Percentiles rank a stretch among this genome's conserved stretches.
Evolutionary conservation across 2,329 filamentous ascomycete genomes (phyloP).

Genomic region (Colletotrichum liaoningense): DNA sequence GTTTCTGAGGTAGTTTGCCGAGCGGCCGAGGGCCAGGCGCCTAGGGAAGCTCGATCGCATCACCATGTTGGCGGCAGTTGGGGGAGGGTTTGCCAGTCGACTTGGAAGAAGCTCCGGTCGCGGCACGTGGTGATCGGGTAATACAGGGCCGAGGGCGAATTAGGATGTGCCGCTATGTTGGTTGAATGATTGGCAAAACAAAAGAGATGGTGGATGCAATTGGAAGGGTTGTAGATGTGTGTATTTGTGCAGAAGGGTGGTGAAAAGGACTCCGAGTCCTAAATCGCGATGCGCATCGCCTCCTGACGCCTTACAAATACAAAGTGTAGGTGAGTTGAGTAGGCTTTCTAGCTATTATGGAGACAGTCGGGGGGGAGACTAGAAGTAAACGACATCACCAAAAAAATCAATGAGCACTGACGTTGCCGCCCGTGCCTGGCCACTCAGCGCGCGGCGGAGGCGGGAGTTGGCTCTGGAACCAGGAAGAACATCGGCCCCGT

Average conservation of each 20-base stretch:
- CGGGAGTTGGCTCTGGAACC: slow-evolving; percentile 20
- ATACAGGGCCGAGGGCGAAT: slow-evolving; percentile 13
- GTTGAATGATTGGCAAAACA: not conserved
- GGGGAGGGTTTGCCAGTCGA: not conserved
- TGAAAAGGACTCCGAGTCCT: slow-evolving; percentile 22
- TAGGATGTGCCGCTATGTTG: not conserved
- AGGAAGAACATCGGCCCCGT: slow-evolving; percentile 31
- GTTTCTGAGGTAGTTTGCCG: slow-evolving; percentile 43
- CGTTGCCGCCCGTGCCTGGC: slow-evolving; percentile 23
- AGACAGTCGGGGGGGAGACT: slow-evolving; percentile 9
- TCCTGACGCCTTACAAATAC: slow-evolving; percentile 35
- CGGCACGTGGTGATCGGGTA: slow-evolving; percentile 22
- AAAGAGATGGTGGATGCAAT: slow-evolving; percentile 10
- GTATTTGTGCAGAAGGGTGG: slow-evolving; percentile 7
- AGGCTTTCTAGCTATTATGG: slow-evolving; percentile 28
- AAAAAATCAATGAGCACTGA: slow-evolving; percentile 34
- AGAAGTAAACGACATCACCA: slow-evolving; percentile 32
- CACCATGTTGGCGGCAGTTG: slow-evolving; percentile 47
- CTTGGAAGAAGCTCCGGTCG: slow-evolving; percentile 13
- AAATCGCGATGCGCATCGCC: slow-evolving; percentile 27
- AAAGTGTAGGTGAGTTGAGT: slow-evolving; percentile 24
- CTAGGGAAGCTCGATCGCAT: slow-evolving; percentile 53
- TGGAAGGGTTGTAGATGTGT: not conserved
- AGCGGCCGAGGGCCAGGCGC: slow-evolving; percentile 51
- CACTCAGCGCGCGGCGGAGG: slow-evolving; percentile 20